Evolutionary conservation across 345 rosid genomes (phyloP).

Genomic region (Psidium friedrichsthalianum): DNA sequence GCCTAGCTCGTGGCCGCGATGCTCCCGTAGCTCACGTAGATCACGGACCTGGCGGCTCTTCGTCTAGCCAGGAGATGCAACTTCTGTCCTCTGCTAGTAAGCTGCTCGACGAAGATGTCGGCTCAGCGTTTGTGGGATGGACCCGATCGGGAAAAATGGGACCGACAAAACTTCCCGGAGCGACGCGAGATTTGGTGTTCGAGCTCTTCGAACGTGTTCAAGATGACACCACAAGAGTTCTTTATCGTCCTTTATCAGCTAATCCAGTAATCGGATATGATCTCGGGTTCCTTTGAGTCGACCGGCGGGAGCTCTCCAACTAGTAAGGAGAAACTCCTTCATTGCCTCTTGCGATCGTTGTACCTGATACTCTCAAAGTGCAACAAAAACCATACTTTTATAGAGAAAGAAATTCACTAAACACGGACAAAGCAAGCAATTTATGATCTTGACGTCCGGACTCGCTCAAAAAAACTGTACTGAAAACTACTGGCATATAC

Average conservation of each 20-base stretch:
- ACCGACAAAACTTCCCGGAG: neutral
- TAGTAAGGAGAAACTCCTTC: conserved; percentile 25
- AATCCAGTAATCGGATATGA: neutral
- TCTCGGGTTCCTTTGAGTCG: conserved; percentile 4
- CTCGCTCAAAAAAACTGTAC: neutral
- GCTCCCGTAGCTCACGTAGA: conserved; percentile 40
- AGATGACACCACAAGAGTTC: conserved; percentile 17
- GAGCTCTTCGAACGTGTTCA: conserved; percentile 19
- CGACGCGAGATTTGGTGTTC: conserved; percentile 3
- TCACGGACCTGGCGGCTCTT: conserved; percentile 14
- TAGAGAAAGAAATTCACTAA: neutral
- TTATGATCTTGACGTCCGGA: neutral
- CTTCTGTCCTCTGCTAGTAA: conserved; percentile 6
- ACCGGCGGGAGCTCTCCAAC: conserved; percentile 27
- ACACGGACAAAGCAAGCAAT: neutral
- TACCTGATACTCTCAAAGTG: conserved; percentile 4
- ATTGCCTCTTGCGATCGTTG: conserved; percentile 20
- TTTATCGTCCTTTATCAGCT: conserved; percentile 15
- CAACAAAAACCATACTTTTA: neutral
- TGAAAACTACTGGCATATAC: neutral
- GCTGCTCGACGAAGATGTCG: conserved; percentile 13
- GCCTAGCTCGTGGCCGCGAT: conserved; percentile 4
- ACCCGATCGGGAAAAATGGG: conserved; percentile 23
- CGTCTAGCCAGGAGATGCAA: conserved; percentile 27
- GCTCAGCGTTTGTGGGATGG: conserved; percentile 20